phyloP scores from a whole-genome alignment of 2,329 filamentous ascomycete genomes.

The Dactylella cylindrospora region DNA sequence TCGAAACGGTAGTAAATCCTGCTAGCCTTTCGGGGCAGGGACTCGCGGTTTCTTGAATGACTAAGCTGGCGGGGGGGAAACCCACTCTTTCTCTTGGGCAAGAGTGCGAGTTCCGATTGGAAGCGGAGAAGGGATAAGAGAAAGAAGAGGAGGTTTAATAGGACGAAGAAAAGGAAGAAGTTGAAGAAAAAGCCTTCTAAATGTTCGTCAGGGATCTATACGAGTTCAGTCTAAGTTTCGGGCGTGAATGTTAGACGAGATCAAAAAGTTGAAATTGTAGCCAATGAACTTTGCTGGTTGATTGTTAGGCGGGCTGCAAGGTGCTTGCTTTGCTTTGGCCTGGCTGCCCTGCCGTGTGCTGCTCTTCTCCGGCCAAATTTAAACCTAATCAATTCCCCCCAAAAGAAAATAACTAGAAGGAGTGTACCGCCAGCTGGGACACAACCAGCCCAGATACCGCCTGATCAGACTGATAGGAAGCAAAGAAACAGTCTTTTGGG shows the following conservation, averaged over 20 bases:
- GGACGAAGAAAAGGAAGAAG: constrained; percentile 5
- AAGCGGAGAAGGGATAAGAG: constrained; percentile 18
- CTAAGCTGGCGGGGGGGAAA: constrained; percentile 34
- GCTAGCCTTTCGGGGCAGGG: constrained; percentile 14
- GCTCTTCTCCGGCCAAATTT: too few species aligned
- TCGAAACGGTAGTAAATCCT: constrained; percentile 41
- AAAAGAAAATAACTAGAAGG: too few species aligned
- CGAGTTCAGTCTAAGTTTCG: constrained; percentile 15
- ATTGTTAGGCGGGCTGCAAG: constrained; percentile 36
- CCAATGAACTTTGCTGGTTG: constrained; percentile 26
- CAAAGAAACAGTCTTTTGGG: too few species aligned
- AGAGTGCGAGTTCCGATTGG: constrained; percentile 21
- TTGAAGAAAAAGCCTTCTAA: constrained; percentile 43
- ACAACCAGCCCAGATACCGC: too few species aligned
- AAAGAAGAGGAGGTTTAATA: constrained; percentile 15
- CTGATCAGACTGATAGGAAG: too few species aligned
- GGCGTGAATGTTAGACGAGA: constrained; percentile 1
- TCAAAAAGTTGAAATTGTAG: constrained; percentile 7
- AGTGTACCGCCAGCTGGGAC: too few species aligned
- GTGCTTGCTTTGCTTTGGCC: too few species aligned
- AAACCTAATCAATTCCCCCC: too few species aligned
- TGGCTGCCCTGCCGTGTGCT: too few species aligned
- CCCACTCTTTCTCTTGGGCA: constrained; percentile 19
- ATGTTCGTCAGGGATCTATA: too few species aligned
- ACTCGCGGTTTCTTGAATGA: constrained; percentile 40